These are phyloP conservation scores for Antrodiella citrinella DNA, from an alignment of 768 basidiomycete species.

Conservation along the genomic window DNA sequence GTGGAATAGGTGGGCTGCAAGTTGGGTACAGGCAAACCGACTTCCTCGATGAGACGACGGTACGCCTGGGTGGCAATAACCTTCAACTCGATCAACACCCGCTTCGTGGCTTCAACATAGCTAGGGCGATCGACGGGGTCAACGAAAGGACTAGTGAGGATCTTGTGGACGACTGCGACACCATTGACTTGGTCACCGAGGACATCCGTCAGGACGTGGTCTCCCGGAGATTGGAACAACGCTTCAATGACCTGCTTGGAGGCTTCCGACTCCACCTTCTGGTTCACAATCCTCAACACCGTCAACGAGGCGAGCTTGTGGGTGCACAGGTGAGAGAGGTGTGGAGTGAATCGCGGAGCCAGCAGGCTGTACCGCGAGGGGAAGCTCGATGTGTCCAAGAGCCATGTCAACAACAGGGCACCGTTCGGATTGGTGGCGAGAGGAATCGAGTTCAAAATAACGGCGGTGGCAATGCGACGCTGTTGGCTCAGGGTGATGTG, in stretches of 20 bases:
- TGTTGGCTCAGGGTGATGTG: constrained; percentile 84
- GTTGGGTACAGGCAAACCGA: constrained; percentile 84
- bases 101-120: constrained; percentile 82
- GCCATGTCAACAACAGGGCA: constrained; percentile 91
- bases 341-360: constrained; percentile 93
- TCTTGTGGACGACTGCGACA: constrained; percentile 87
- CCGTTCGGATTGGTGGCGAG: constrained; percentile 98
- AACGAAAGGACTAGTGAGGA: constrained; percentile 81
- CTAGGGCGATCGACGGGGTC: constrained; percentile 58
- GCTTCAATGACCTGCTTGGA: constrained; percentile 82
- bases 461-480: constrained; percentile 88
- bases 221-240: constrained; percentile 82
- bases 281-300: constrained; percentile 92
- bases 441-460: constrained; percentile 96
- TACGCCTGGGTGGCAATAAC: constrained; percentile 94
- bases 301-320: constrained; percentile 96
- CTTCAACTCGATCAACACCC: constrained; percentile 84
- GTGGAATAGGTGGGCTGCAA: constrained; percentile 72
- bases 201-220: constrained; percentile 89
- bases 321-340: constrained; percentile 93
- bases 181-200: constrained; percentile 96
- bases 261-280: constrained; percentile 88
- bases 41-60: constrained; percentile 88
- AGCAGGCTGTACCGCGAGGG: constrained; percentile 92
- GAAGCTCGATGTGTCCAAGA: constrained; percentile 91